Evolutionary conservation across 495 filamentous ascomycete species (phyloP), one percentile per base, ranked within the genome.

Genomic region (Xylaria longipes): DNA sequence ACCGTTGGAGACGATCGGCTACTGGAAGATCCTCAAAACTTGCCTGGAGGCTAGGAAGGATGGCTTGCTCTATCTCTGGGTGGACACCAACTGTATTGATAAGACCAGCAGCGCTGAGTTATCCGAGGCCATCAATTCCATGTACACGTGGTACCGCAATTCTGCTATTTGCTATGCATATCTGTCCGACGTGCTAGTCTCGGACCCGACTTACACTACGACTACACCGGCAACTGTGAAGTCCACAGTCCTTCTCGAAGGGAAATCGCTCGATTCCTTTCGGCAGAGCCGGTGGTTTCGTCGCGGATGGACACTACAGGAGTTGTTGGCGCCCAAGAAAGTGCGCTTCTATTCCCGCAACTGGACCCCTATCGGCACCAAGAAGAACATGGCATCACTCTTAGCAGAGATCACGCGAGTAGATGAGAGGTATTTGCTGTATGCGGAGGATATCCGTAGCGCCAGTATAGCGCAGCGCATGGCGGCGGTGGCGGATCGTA

Each of bases 281-380:
- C 58, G 60, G 14, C 56, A 15, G 43, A 78, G 75, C 63, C 52
- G 71, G 31, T 82, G 80, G 78, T 82, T 81, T 65, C 72, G 58
- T 6, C 41, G 80, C 45, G 79, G 80, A 14, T 81, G 80, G 80
- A 81, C 80, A 3, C 70, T 82, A 2, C 80, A 81, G 41, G 80
- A 82, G 63, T 73, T 82, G 5, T 65, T 82, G 29, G 72, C 72
- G 5, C 72, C 71, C 1, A 48, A 5, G 41, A 45, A 39, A 15
- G 39, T 65, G 37, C 39, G 25, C 6, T 73, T 73, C 62, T 71
- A 43, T 29, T 70, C 66, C 7, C 46, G 57, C 45, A 48, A 73
- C 46, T 71, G 72, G 72, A 41, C 27, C 9, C 29, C 22, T 22
- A 41, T 73, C 14, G 72, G 68, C 15, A 67, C 58, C 22, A 73